Evolutionary conservation across 257 asterid species (phyloP).

Genomic region (Solanum piurae): DNA sequence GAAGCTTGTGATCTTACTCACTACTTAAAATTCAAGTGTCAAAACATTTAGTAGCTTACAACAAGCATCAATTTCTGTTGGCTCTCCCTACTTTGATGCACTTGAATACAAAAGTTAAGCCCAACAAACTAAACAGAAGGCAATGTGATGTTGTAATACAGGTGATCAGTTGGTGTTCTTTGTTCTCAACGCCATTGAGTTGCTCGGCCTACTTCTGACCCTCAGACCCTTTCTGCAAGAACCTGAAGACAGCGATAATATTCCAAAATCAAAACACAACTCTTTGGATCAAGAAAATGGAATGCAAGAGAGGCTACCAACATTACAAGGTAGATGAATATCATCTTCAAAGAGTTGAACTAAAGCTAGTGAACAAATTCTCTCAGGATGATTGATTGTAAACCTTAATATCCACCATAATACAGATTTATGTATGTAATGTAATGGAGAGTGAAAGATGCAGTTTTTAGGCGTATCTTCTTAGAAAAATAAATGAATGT

Average conservation of each 20-base stretch:
- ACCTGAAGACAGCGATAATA: constrained; percentile 4
- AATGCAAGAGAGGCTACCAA: neutral
- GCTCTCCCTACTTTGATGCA: neutral
- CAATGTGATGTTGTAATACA: constrained; percentile 17
- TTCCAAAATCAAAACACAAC: neutral
- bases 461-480: neutral
- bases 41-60: neutral
- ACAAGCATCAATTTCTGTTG: neutral
- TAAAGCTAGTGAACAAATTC: neutral
- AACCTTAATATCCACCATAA: neutral
- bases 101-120: neutral
- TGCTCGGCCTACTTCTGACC: constrained; percentile 42
- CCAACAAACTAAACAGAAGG: neutral
- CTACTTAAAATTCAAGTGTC: neutral
- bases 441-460: neutral
- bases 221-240: constrained; percentile 40
- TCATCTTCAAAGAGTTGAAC: neutral
- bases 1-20: neutral
- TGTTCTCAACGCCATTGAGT: constrained; percentile 40
- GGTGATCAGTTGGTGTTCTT: constrained; percentile 70
- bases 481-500: neutral
- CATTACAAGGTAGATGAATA: neutral
- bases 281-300: neutral
- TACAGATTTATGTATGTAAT: neutral
- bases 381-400: neutral